Percentiles rank a stretch among this genome's conserved stretches.
phyloP scores from a whole-genome alignment of 192 early-diverging fungal genomes.

The Entomortierella chlamydospora region DNA sequence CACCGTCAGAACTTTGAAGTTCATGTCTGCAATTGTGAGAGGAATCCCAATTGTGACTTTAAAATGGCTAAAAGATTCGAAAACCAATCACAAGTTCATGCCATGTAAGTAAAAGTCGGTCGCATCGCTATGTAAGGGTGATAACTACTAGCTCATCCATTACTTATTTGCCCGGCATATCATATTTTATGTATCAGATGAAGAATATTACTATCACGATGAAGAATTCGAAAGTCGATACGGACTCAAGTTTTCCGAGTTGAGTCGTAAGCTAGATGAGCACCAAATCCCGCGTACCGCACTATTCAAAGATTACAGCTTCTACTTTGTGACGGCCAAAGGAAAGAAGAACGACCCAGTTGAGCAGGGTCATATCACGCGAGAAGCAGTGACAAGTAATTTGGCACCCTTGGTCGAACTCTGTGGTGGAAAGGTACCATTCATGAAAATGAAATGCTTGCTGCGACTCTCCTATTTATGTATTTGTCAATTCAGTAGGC shows the following conservation, averaged over 20 bases:
- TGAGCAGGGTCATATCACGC: too few species aligned
- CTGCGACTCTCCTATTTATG: too few species aligned
- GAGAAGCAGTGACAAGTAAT: background rate
- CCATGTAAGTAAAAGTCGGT: conserved; percentile 30
- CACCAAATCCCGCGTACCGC: too few species aligned
- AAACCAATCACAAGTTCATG: background rate
- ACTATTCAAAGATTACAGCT: conserved; percentile 8
- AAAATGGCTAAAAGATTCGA: conserved; percentile 16
- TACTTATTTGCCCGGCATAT: too few species aligned
- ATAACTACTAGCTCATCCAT: too few species aligned
- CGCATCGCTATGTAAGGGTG: too few species aligned
- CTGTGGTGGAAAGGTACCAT: conserved; percentile 26
- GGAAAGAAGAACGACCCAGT: background rate
- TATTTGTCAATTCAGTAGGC: background rate
- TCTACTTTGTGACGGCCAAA: conserved; percentile 2
- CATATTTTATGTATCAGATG: background rate
- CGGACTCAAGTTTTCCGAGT: background rate
- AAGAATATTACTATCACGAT: background rate
- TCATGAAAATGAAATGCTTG: background rate
- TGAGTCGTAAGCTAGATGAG: too few species aligned
- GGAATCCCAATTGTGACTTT: conserved; percentile 23
- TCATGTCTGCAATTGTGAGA: conserved; percentile 19
- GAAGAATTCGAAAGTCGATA: background rate
- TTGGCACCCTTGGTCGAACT: conserved; percentile 7
- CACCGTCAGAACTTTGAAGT: conserved; percentile 9